Conservation (phyloP, 2,329 filamentous ascomycete genomes). For the Ophiostoma sp. region DNA sequence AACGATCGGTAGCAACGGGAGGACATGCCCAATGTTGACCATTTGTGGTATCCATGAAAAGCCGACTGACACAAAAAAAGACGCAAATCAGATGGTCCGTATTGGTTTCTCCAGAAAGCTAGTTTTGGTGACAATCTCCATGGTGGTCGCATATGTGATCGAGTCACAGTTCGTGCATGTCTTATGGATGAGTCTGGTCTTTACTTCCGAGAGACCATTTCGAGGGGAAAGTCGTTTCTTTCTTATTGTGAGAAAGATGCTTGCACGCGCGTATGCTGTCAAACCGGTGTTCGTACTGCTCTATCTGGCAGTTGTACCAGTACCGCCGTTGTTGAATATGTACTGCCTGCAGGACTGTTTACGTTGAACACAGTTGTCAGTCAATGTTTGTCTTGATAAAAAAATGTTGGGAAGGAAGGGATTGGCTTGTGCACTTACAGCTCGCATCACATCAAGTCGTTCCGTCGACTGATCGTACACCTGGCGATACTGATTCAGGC, state of each 20-base stretch:
- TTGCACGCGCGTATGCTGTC: neutral
- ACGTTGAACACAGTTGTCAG: slow-evolving; percentile 16
- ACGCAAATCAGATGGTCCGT: neutral
- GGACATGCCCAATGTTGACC: neutral
- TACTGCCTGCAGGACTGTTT: slow-evolving; percentile 55
- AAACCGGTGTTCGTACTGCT: neutral
- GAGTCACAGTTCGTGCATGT: neutral
- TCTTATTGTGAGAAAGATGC: neutral
- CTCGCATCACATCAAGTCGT: slow-evolving; percentile 67
- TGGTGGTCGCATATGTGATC: neutral
- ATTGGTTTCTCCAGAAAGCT: neutral
- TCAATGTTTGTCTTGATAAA: neutral
- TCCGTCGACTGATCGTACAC: slow-evolving; percentile 82
- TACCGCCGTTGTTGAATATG: slow-evolving; percentile 42
- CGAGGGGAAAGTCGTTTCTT: neutral
- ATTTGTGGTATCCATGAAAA: neutral
- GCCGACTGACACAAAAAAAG: neutral
- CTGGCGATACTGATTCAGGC: slow-evolving; percentile 79
- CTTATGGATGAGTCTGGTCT: neutral
- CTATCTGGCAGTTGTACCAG: slow-evolving; percentile 2
- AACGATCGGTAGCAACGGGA: neutral
- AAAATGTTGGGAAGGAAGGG: neutral
- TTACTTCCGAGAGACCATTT: neutral
- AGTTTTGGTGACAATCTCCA: neutral
- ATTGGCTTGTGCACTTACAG: slow-evolving; percentile 48